Base-by-base conservation (phyloP, 805 yeast genomes). In the Pachysolen tannophilus region DNA sequence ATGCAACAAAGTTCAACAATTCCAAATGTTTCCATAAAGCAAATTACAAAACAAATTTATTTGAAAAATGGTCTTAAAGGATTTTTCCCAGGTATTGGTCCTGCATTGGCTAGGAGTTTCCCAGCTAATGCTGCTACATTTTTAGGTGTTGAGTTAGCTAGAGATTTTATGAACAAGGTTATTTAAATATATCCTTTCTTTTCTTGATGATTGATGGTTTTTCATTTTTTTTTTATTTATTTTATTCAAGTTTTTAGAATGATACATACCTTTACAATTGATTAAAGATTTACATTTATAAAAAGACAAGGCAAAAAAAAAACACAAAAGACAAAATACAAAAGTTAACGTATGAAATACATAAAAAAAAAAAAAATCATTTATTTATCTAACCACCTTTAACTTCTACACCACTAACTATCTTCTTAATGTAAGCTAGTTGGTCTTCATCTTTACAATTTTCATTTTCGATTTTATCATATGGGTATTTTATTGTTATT, bases 61-160 rank as follows among this genome's bases (percentile, higher is more conserved):
- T 55, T 62, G 6, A 73, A 73, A 43, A 90, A 88, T 16, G 97
- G 97, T 18, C 45, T 86, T 44, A 82, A 78, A 54, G 95, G 94
- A 1, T 90, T 90, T 62, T 90, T 88, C 84, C 97, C 97, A 3
- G 98, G 98, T 38, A 69, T 90, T 17, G 97, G 96, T 0, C 97
- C 98, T 5, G 97, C 97, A 2, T 64, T 90, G 51, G 75, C 86
- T 18, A 74, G 98, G 58, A 80, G 94, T 27, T 90, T 92, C 81
- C 97, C 97, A 3, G 97, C 97, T 16, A 90, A 92, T 59, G 98
- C 98, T n/a, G 97, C 98, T 7, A 88, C 97, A 3, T 90, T 90
- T 63, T 72, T 86, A 24, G 98, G 97, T 31, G 97, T 90, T 20
- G 98, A 90, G 57, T 52, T 88, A 39, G 84, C 95, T 3, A 49